phyloP scores from a whole-genome alignment of 768 basidiomycete genomes.

The Leccinum olivaceopallidum region DNA sequence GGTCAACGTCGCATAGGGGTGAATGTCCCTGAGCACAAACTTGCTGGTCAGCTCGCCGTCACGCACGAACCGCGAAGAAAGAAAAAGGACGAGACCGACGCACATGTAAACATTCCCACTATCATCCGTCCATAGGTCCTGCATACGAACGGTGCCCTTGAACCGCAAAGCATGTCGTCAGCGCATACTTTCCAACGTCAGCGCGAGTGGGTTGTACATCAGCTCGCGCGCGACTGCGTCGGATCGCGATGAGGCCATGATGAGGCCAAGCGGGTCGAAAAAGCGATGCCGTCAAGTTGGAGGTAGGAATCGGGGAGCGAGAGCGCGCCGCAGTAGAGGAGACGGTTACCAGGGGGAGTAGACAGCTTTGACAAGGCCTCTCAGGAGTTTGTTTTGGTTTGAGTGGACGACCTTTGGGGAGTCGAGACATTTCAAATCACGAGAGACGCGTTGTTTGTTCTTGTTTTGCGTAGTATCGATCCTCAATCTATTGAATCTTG shows the following conservation, averaged over 20 bases:
- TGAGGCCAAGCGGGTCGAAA: constrained; percentile 48
- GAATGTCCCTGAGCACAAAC: constrained; percentile 55
- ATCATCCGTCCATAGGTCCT: constrained; percentile 61
- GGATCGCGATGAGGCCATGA: constrained; percentile 17
- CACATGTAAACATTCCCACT: constrained; percentile 43
- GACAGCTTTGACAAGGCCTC: too few species aligned
- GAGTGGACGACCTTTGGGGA: constrained; percentile 17
- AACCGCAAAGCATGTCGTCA: constrained; percentile 64
- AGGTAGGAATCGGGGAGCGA: constrained; percentile 73
- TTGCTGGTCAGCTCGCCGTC: neutral
- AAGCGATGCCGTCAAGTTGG: constrained; percentile 72
- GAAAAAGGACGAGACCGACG: constrained; percentile 29
- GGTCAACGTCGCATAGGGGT: constrained; percentile 61
- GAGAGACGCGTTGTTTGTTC: neutral
- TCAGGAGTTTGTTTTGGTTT: too few species aligned
- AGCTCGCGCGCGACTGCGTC: constrained; percentile 37
- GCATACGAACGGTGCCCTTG: constrained; percentile 50
- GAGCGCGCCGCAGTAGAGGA: constrained; percentile 75
- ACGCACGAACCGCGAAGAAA: neutral
- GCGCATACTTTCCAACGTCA: constrained; percentile 80
- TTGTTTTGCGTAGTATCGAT: neutral
- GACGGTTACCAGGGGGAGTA: constrained; percentile 40
- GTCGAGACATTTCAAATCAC: constrained; percentile 14
- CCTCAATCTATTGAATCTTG: too few species aligned
- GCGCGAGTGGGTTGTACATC: constrained; percentile 66